These are phyloP conservation scores for Fagopyrum esculentum DNA, from an alignment of 148 eudicot genomes.

Conservation along the genomic window DNA sequence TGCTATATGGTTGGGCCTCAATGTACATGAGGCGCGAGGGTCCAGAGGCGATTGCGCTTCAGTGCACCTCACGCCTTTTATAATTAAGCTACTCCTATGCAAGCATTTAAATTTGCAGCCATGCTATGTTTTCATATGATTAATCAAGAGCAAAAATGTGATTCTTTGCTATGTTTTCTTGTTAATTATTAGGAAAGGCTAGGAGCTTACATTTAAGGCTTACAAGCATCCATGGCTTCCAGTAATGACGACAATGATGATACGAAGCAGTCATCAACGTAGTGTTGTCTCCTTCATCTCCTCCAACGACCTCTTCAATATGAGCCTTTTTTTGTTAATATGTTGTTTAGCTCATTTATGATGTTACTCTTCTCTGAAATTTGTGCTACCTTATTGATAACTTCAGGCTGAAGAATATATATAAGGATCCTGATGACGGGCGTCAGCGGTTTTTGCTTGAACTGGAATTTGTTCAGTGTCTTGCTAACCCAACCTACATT, in stretches of 20 bases:
- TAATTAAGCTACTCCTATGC: not conserved
- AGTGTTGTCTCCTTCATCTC: not conserved
- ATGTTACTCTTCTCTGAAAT: not conserved
- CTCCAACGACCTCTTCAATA: not conserved
- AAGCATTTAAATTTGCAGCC: not conserved
- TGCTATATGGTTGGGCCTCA: too few species aligned
- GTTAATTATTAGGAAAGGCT: not conserved
- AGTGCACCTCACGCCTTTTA: too few species aligned
- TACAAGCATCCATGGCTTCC: not conserved
- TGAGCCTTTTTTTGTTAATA: not conserved
- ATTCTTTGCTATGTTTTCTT: not conserved
- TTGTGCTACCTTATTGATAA: not conserved
- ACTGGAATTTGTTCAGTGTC: constrained; percentile 83
- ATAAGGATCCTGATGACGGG: constrained; percentile 88
- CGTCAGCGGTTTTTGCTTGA: constrained; percentile 85
- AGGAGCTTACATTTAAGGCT: not conserved
- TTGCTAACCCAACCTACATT: constrained; percentile 86
- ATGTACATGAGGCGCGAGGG: too few species aligned
- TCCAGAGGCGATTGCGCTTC: too few species aligned
- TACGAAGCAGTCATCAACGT: constrained; percentile 3
- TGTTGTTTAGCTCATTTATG: not conserved
- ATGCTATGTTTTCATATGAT: not conserved
- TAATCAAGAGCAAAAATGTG: not conserved
- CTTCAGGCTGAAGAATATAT: constrained; percentile 45
- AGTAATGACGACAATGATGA: constrained; percentile 6